phyloP scores from a whole-genome alignment of 108 stramenopile genomes.

The Bacterosira constricta region DNA sequence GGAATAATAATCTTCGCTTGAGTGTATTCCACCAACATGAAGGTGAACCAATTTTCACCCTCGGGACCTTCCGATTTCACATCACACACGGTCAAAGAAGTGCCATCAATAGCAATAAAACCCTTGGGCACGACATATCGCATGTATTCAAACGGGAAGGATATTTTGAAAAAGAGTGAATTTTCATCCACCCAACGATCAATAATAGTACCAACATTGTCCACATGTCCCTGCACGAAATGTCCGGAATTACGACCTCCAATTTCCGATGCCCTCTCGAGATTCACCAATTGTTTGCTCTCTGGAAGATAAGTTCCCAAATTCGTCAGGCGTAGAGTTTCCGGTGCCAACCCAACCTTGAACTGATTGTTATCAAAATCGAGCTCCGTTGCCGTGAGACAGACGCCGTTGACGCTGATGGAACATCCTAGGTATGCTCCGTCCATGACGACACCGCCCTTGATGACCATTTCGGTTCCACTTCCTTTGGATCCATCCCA shows the following conservation, averaged over 20 bases:
- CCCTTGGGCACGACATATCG: conserved; percentile 97
- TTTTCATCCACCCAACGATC: conserved; percentile 87
- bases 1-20: conserved; percentile 94
- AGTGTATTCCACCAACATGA: conserved; percentile 99
- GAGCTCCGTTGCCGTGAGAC: conserved; percentile 92
- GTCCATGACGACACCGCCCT: conserved; percentile 80
- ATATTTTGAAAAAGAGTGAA: conserved; percentile 88
- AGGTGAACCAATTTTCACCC: conserved; percentile 86
- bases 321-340: conserved; percentile 91
- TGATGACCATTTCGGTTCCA: conserved; percentile 83
- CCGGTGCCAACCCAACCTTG: conserved; percentile 92
- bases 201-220: conserved; percentile 85
- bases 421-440: conserved; percentile 94
- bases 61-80: conserved; percentile 60
- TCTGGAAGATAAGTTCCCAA: conserved; percentile 42
- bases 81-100: conserved; percentile 93
- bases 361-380: conserved; percentile 61
- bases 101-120: conserved; percentile 98
- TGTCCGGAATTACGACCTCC: conserved; percentile 96
- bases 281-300: conserved; percentile 66
- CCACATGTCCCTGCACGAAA: conserved; percentile 98
- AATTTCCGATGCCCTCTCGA: conserved; percentile 92
- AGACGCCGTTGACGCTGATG: conserved; percentile 98
- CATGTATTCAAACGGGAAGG: conserved; percentile 68
- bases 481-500: conserved; percentile 92